Evolutionary conservation across 192 early-diverging fungal species (phyloP).

Genomic region (Paraglomus brasilianum): DNA sequence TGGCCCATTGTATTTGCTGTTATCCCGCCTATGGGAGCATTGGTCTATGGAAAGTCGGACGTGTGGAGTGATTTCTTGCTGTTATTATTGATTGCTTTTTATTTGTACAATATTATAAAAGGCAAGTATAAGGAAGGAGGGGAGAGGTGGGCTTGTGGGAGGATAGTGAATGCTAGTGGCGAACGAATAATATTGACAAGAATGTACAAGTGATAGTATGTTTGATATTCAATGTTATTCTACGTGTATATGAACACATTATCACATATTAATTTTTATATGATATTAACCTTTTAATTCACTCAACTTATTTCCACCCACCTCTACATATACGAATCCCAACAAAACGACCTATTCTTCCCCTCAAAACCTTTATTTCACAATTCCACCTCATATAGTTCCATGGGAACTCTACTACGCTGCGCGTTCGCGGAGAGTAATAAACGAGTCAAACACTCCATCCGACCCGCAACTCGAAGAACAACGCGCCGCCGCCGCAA

Average conservation of each 20-base stretch:
- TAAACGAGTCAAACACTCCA: slow-evolving; percentile 34
- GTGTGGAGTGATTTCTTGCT: slow-evolving; percentile 60
- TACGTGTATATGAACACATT: not conserved
- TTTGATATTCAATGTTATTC: not conserved
- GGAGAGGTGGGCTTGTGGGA: not conserved
- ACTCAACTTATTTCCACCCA: not conserved
- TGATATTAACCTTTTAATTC: slow-evolving; percentile 5
- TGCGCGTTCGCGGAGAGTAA: slow-evolving; percentile 47
- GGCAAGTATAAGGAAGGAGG: slow-evolving; percentile 39
- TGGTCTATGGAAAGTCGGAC: slow-evolving; percentile 58
- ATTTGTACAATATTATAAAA: slow-evolving; percentile 61
- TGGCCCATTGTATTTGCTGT: slow-evolving; percentile 63
- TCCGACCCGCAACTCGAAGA: slow-evolving; percentile 38
- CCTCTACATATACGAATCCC: not conserved
- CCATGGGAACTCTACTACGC: slow-evolving; percentile 62
- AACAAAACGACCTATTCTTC: not conserved
- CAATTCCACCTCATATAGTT: slow-evolving; percentile 37
- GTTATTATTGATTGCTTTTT: slow-evolving; percentile 54
- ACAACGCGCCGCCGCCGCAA: slow-evolving; percentile 35
- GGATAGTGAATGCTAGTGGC: not conserved
- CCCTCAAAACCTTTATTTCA: slow-evolving; percentile 14
- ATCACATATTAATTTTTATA: not conserved
- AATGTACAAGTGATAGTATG: not conserved
- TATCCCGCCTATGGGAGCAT: slow-evolving; percentile 53
- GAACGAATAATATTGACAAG: not conserved